A percentile compares a stretch with the other conserved stretches of the same genome.
Conservation (phyloP, 768 basidiomycete genomes). For the Phaffia tasmanica region DNA sequence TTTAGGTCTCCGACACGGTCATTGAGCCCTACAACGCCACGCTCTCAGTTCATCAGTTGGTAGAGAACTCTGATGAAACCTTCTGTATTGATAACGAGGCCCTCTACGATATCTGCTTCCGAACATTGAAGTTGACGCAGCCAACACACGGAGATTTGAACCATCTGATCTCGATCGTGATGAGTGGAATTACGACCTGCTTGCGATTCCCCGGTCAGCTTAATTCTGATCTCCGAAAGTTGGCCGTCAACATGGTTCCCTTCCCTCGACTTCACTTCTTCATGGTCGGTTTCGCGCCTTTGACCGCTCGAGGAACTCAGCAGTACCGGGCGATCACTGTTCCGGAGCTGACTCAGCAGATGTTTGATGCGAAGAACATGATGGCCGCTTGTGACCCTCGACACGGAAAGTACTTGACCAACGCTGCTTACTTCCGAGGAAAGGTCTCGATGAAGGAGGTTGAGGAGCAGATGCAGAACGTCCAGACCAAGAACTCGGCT, state of each 20-base stretch:
- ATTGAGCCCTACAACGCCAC: constrained; percentile 99
- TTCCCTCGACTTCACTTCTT: constrained; percentile 99
- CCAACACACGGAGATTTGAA: constrained; percentile 97
- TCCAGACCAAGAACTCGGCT: constrained; percentile 84
- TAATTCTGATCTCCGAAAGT: constrained; percentile 94
- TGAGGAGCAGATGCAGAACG: constrained; percentile 96
- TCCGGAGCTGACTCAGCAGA: constrained; percentile 94
- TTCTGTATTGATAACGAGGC: constrained; percentile 99
- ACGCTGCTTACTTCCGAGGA: constrained; percentile 96
- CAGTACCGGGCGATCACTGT: constrained; percentile 95
- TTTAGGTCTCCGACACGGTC: constrained; percentile 80
- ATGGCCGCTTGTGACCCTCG: constrained; percentile 78
- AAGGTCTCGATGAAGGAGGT: constrained; percentile 99
- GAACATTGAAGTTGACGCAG: constrained; percentile 87
- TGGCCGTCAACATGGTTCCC: constrained; percentile 41
- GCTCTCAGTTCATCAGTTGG: constrained; percentile 93
- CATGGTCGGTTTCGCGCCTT: constrained; percentile 69
- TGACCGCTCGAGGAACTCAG: constrained; percentile 46
- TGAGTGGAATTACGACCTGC: constrained; percentile 25
- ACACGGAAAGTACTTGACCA: constrained; percentile 93
- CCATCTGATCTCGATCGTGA: constrained; percentile 86
- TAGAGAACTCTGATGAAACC: constrained; percentile 98
- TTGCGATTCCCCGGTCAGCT: constrained; percentile 99
- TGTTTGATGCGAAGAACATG: constrained; percentile 99
- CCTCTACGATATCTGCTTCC: constrained; percentile 97